Evolutionary conservation across 768 basidiomycete genomes (phyloP), one percentile per base, ranked within the genome.

Genomic region (Brasilioporus rufonigricans): DNA sequence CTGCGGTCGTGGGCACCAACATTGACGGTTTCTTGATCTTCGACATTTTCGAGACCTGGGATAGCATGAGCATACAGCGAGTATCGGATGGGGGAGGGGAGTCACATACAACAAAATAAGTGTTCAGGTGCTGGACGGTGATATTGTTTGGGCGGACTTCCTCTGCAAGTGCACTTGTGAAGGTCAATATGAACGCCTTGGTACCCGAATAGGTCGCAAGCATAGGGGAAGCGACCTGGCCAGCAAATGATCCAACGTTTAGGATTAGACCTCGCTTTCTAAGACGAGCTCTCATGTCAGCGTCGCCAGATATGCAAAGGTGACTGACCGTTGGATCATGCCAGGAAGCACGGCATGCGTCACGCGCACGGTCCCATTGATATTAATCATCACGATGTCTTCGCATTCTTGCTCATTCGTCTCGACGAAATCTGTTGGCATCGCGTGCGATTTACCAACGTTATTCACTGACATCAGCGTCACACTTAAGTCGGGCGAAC

Each of bases 211-310:
- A 99, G 14, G 93, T 87, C 0, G 96, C 89, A 50, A 99, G 81
- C 84, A 98, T 91, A 1, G 97, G 90, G 0, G 92, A 91, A 1
- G 95, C 89, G 48, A 95, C 79, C 18, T 86, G 75, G 6, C 93
- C 93, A 21, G 92, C 86, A 65, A 99, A 94, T 0, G 97, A 98
- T 26, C 94, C 93, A 50, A 98, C 78, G 65, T 92, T 96, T 39
- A 98, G 77, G 61, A 99, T 85, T 48, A 99, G 76, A 9, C 92
- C 93, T 24, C 85, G 83, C 69, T 89, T 89, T 49, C 91, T 92
- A 56, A 32, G 24, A 16, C 36, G 10, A 23, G 19, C 2, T 0
- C n/a, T 21, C n/a, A 5, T 14, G 40, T 61, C 19, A 49, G 16
- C 24, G 1, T 9, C 33, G n/a, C 38, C 16, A 13, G 13, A 44